phyloP scores from a whole-genome alignment of 2,329 filamentous ascomycete genomes.

The Cephalotrichum gorgonifer region DNA sequence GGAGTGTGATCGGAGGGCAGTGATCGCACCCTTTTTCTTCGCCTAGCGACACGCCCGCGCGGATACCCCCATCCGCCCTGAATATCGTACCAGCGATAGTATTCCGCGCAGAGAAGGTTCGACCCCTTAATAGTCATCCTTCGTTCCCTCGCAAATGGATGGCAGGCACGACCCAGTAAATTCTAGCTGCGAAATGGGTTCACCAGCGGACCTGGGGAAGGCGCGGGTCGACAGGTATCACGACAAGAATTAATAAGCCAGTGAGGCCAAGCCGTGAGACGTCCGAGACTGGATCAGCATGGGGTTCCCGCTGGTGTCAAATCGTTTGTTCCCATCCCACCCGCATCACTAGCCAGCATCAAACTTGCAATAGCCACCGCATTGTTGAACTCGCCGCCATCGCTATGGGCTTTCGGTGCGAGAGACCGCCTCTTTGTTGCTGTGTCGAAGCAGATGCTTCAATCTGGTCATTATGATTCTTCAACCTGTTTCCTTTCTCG shows the following conservation, averaged over 20 bases:
- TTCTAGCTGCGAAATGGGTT: not conserved
- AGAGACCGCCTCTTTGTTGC: not conserved
- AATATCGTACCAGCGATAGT: too few species aligned
- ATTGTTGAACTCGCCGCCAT: not conserved
- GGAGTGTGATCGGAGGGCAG: too few species aligned
- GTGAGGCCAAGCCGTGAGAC: not conserved
- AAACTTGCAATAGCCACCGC: not conserved
- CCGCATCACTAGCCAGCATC: not conserved
- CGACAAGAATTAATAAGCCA: not conserved
- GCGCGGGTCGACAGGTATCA: not conserved
- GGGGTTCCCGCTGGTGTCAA: not conserved
- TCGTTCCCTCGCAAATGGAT: not conserved
- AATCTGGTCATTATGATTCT: constrained; percentile 49
- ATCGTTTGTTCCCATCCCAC: not conserved
- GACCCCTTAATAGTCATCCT: not conserved
- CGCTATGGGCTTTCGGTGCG: not conserved
- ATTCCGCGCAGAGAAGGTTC: too few species aligned
- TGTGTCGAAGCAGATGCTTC: not conserved
- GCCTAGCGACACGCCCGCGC: too few species aligned
- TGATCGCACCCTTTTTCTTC: too few species aligned
- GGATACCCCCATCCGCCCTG: too few species aligned
- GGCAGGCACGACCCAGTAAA: not conserved
- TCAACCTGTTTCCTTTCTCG: constrained; percentile 61
- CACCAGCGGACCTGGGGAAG: not conserved
- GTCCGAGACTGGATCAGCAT: not conserved